These are phyloP conservation scores for Candida palmyrensis DNA, from an alignment of 805 yeast species.

Conservation along the genomic window DNA sequence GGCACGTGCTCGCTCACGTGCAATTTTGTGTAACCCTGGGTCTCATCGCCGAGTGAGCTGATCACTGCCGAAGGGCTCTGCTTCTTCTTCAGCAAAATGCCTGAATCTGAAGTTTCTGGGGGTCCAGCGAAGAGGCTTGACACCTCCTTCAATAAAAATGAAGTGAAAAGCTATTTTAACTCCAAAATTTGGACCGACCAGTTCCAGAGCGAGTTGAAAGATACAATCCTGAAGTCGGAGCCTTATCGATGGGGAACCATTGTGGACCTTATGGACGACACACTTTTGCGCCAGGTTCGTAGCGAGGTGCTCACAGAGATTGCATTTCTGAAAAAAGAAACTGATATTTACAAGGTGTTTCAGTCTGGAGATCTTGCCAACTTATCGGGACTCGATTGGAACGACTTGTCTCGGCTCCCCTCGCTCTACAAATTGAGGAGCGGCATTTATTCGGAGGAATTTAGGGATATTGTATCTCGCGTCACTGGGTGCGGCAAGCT, in stretches of 20 bases:
- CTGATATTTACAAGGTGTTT: constrained; percentile 90
- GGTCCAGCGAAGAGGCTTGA: constrained; percentile 6
- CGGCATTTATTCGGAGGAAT: constrained; percentile 81
- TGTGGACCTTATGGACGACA: constrained; percentile 66
- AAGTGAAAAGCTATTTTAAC: constrained; percentile 41
- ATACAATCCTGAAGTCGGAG: constrained; percentile 47
- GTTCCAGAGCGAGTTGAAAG: constrained; percentile 35
- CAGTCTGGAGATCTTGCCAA: constrained; percentile 93
- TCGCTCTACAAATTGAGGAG: constrained; percentile 74
- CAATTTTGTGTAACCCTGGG: too few relatives aligned
- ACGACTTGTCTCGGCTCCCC: constrained; percentile 69
- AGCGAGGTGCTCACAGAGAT: constrained; percentile 78
- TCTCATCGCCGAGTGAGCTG: too few relatives aligned
- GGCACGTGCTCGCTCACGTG: too few relatives aligned
- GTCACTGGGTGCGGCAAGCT: constrained; percentile 86
- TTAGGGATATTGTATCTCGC: constrained; percentile 69
- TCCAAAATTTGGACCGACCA: constrained; percentile 41
- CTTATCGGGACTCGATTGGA: constrained; percentile 75
- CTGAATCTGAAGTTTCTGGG: too few relatives aligned
- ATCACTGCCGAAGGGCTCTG: too few relatives aligned
- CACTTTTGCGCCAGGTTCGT: constrained; percentile 71
- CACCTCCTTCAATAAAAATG: constrained; percentile 20
- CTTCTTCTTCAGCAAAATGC: too few relatives aligned
- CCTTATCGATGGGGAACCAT: constrained; percentile 94
- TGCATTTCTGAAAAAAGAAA: constrained; percentile 91